Evolutionary conservation across 2,329 filamentous ascomycete genomes (phyloP), one percentile per base, ranked within the genome.

Genomic region (Claviceps arundinis): DNA sequence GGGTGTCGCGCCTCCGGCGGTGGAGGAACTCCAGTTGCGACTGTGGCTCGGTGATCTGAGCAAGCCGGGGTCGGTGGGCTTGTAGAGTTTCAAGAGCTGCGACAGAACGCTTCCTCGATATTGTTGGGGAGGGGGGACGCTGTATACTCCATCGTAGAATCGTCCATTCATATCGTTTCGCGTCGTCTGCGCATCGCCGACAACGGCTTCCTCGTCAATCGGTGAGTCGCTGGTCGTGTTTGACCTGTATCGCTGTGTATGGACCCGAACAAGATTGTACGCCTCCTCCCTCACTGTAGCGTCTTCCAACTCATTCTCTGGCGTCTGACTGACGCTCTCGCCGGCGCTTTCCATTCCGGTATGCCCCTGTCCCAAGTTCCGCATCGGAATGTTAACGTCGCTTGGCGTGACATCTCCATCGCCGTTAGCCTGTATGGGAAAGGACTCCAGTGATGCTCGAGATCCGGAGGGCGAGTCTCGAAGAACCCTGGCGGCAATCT

Each of bases 41-140:
- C 55, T 57, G 41, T 62, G 61, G 9, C 55, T 55, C 7, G 45
- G 24, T 11, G 41, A 34, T 19, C 48, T 51, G 38, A 58, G 51
- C 47, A 30, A 26, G 30, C 54, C 52, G 26, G 50, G 56, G 1
- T 71, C 68, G 1, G 63, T 55, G 3, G 67, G 65, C 46, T 72
- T 73, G 58, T 75, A 73, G 11, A 75, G 66, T 60, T 70, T 73
- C 44, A 75, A 55, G 1, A 75, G 67, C 55, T 74, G 70, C 5
- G 71, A 70, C 5, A 75, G 62, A 1, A 74, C 68, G 50, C 71
- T 69, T 17, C 71, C 69, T 2, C 72, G 71, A 48, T 72, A 73
- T 26, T 72, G 62, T 37, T 64, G 56, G 0, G 71, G 71, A 4
- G 66, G 59, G 4, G 70, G 67, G 1, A 73, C 65, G 30, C 65